Evolutionary conservation across 192 early-diverging fungal genomes (phyloP), one percentile per base, ranked within the genome.

Genomic region (Chytriomyces hyalinus): DNA sequence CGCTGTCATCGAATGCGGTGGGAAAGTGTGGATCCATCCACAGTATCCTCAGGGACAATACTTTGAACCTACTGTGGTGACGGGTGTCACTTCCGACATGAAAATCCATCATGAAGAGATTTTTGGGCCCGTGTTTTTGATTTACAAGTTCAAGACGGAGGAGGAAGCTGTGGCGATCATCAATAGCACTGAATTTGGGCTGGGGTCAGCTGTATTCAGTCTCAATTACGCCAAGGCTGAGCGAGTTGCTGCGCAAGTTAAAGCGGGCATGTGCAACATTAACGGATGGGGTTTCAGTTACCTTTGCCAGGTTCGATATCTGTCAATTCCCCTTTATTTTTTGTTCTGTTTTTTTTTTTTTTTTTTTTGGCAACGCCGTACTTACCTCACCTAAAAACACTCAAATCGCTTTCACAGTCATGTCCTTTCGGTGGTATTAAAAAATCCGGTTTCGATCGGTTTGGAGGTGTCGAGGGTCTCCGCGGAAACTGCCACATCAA

Each of bases 211-310:
- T 69, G 91, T 96, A 13, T 96, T 95, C 80, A 92, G 92, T 3
- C 84, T 84, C 24, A 89, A 95, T 73, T 86, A 89, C 28, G 75
- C 67, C 8, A 83, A 87, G 51, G 94, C 86, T 8, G 80, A 87
- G 43, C 79, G 85, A 9, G 85, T 95, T 26, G 88, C 89, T n/a
- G 79, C 86, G 24, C 80, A 77, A 15, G 79, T 95, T 60, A 89
- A 88, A 71, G 86, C 87, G 0, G 94, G 94, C 15, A 93, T 94
- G 92, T 80, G 88, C 62, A 96, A 96, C 61, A 82, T 95, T 71
- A 96, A 96, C 79, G 95, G 94, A 77, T 96, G 94, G 76, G 95
- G 87, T 17, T 90, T 92, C 73, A 93, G 91, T 65, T 96, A 95
- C 68, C 85, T 96, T 5, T 93, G 92, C 81, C 92, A 95, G 70